phyloP scores from a whole-genome alignment of 2,329 filamentous ascomycete species.

The Fusarium piperis region DNA sequence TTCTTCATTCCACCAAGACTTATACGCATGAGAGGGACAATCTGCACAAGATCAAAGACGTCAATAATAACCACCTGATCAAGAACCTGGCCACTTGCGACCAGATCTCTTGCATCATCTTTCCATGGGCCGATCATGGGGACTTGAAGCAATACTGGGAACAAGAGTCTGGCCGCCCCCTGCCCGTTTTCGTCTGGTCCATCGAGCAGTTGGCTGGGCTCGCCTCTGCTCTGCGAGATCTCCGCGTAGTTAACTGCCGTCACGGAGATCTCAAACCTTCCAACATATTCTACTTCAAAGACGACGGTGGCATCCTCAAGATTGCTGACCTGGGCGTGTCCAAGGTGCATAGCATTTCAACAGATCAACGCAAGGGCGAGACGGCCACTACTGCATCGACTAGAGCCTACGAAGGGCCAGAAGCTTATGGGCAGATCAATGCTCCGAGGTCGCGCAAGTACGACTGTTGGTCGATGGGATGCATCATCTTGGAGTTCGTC shows the following conservation, averaged over 20 bases:
- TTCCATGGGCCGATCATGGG: background rate
- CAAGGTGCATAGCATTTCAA: background rate
- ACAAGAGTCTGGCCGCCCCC: background rate
- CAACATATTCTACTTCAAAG: background rate
- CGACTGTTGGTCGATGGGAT: background rate
- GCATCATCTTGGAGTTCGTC: background rate
- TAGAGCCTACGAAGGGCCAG: background rate
- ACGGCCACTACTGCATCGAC: background rate
- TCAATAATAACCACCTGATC: background rate
- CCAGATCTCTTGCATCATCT: background rate
- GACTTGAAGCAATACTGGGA: background rate
- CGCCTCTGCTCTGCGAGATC: background rate
- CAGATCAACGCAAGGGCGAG: background rate
- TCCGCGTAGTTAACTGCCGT: background rate
- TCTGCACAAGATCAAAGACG: background rate
- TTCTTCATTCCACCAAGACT: background rate
- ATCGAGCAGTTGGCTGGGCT: background rate
- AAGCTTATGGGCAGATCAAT: background rate
- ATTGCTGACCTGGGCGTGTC: background rate
- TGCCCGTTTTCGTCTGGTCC: background rate
- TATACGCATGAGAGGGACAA: background rate
- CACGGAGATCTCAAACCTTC: background rate
- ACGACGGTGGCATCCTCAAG: background rate
- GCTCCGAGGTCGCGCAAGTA: background rate
- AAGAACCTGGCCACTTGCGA: background rate